Base-by-base conservation (phyloP, 305 asterid genomes). In the Solanum hybrid region DNA sequence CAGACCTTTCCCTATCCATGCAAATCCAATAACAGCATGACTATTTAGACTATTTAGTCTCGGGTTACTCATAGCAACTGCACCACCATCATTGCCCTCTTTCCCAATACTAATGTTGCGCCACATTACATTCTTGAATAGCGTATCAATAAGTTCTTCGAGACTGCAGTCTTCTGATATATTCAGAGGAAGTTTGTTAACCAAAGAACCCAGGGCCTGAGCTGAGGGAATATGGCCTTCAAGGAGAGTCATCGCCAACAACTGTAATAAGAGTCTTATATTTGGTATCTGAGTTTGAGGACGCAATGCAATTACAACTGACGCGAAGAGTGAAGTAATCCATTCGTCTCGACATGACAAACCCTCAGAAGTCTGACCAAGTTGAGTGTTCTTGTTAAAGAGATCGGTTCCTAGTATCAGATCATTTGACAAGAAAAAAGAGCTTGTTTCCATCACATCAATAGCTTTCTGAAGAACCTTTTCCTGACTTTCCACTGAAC, bases 1-100 rank as follows among this genome's bases (percentile, higher is more conserved):
- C 91, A 97, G 92, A 76, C 99, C 99, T 94, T 97, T 97, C 84
- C 98, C 98, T 90, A 96, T 92, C 99, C 99, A 97, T 89, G 99
- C 98, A 89, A 97, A 93, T 88, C 99, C 99, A 92, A 91, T 82
- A 91, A 95, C 88, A 69, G 93, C 91, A 89, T 92, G 91, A 90
- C 92, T 87, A 91, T 91, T 88, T 90, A 94, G 93, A 69, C 92
- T 90, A 79, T 90, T 90, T 89, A 92, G 56, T 80, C 87, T 90
- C 89, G 87, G 92, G 87, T 88, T 90, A 89, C 91, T 91, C 92
- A 92, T 92, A 91, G 69, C 88, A 56, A 85, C 10, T 10, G 17
- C 86, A 69, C 66, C 79, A 86, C 90, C 88, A 79, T 86, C 87
- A 78, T 86, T 90, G 84, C 79, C 91, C 89, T 85, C 81, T 32